These are phyloP conservation scores for Aspergillus sp. DNA, from an alignment of 2,329 filamentous ascomycete genomes.

Conservation along the genomic window DNA sequence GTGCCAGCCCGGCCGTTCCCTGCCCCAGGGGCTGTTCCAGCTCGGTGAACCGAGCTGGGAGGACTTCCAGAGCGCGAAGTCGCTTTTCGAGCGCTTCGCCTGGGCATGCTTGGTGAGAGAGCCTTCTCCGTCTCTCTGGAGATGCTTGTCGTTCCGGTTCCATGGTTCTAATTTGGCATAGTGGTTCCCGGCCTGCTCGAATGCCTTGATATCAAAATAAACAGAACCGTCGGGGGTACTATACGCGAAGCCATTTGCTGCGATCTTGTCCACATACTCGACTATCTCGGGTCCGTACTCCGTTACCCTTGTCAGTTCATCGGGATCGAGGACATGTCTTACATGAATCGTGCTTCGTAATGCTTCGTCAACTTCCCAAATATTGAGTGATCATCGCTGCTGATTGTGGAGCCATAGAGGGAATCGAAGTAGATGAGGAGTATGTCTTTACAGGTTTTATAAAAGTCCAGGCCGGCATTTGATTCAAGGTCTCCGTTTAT, in stretches of 20 bases:
- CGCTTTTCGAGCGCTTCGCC: constrained; percentile 65
- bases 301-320: constrained; percentile 79
- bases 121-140: constrained; percentile 84
- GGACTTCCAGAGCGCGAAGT: constrained; percentile 91
- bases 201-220: constrained; percentile 84
- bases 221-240: constrained; percentile 67
- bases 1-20: constrained; percentile 86
- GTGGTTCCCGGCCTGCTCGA: constrained; percentile 72
- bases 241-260: constrained; percentile 81
- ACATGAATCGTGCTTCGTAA: constrained; percentile 79
- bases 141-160: constrained; percentile 69
- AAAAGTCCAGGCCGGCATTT: constrained; percentile 40
- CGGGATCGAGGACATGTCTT: constrained; percentile 79
- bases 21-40: constrained; percentile 82
- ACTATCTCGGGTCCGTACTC: constrained; percentile 86
- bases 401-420: constrained; percentile 47
- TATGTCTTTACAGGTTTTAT: constrained; percentile 54
- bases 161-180: constrained; percentile 82
- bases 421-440: constrained; percentile 74
- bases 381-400: constrained; percentile 58
- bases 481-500: constrained; percentile 13
- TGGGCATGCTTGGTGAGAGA: constrained; percentile 53
- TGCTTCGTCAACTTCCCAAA: constrained; percentile 78
- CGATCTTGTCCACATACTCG: constrained; percentile 70
- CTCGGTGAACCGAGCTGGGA: constrained; percentile 85